Evolutionary conservation across 371 early-diverging fungal genomes (phyloP).

Genomic region (Furculomyces boomerangus): DNA sequence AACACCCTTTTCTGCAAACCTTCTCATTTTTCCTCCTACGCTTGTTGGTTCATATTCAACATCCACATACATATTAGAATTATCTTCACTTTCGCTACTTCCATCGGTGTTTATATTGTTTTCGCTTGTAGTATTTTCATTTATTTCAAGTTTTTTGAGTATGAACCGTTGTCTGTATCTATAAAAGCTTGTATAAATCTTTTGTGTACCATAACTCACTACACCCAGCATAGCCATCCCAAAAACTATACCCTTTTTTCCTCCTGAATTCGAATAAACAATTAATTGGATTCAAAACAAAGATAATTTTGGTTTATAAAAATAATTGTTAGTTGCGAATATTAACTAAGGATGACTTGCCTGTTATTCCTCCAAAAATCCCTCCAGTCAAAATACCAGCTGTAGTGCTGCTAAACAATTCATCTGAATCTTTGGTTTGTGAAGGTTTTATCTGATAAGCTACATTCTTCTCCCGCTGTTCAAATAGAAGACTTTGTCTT

Average conservation of each 20-base stretch:
- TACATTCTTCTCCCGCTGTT: conserved; percentile 7
- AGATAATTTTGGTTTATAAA: neutral
- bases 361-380: conserved; percentile 7
- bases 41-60: neutral
- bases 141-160: neutral
- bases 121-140: too few relatives aligned
- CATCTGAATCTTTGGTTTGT: conserved; percentile 11
- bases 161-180: conserved; percentile 1
- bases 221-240: conserved; percentile 1
- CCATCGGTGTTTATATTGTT: neutral
- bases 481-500: conserved; percentile 13
- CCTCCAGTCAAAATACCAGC: conserved; percentile 18
- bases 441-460: conserved; percentile 6
- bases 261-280: conserved; percentile 1
- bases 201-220: neutral
- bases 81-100: neutral
- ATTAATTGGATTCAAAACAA: neutral
- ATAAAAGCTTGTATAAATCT: conserved; percentile 2
- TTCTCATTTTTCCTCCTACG: neutral
- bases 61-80: too few relatives aligned
- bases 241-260: neutral
- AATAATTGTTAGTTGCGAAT: neutral
- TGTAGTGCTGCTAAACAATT: conserved; percentile 15
- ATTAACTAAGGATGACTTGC: neutral
- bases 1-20: neutral